A percentile compares a stretch with the other conserved stretches of the same genome.
Evolutionary conservation across 1,284 basidiomycete species (phyloP).

Genomic region (Melanopsichium pennsylvanicum): DNA sequence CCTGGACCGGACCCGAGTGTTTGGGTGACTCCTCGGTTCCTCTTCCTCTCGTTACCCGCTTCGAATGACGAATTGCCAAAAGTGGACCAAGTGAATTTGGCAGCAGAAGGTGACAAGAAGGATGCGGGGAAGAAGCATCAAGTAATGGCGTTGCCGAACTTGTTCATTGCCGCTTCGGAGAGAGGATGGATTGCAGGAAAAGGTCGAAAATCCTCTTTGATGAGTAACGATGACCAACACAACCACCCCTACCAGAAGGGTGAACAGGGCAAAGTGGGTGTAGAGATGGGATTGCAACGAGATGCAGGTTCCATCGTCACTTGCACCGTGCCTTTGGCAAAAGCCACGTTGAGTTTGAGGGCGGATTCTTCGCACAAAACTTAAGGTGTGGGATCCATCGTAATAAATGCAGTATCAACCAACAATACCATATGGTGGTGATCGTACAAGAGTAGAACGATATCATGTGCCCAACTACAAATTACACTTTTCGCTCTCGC

Average conservation of each 20-base stretch:
- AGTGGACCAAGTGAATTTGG: neutral
- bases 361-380: neutral
- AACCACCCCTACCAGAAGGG: constrained; percentile 3
- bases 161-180: constrained; percentile 51
- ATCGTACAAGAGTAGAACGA: too few relatives aligned
- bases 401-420: too few relatives aligned
- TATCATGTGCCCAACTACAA: too few relatives aligned
- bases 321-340: constrained; percentile 35
- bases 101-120: too few relatives aligned
- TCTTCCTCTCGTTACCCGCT: constrained; percentile 45
- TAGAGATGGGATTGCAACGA: constrained; percentile 18
- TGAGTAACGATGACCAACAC: neutral
- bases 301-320: constrained; percentile 33
- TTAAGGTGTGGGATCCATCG: too few relatives aligned
- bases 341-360: constrained; percentile 26
- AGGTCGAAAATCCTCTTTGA: constrained; percentile 10
- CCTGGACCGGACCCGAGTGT: constrained; percentile 45
- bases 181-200: constrained; percentile 49
- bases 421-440: too few relatives aligned
- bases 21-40: constrained; percentile 46
- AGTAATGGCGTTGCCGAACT: constrained; percentile 50
- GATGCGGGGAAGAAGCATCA: constrained; percentile 20
- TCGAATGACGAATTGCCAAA: constrained; percentile 24
- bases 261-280: neutral
- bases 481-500: too few relatives aligned